Evolutionary conservation across 2,329 filamentous ascomycete species (phyloP).

Genomic region (Xylaria sp.): DNA sequence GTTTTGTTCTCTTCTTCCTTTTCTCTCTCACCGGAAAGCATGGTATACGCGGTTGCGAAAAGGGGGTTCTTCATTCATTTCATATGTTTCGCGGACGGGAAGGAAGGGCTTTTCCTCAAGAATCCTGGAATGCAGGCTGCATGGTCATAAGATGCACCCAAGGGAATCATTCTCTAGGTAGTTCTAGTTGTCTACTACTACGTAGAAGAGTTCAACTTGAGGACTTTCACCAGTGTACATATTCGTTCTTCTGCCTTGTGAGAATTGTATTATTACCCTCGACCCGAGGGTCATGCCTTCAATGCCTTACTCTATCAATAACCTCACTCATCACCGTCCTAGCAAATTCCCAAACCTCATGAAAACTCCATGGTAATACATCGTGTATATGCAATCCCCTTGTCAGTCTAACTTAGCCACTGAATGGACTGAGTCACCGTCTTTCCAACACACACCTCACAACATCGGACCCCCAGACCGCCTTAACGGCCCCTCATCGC

Average conservation of each 20-base stretch:
- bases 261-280: neutral
- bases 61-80: slow-evolving; percentile 10
- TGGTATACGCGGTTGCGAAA: slow-evolving; percentile 12
- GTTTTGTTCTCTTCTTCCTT: neutral
- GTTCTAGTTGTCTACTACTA: neutral
- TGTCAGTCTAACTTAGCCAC: no score
- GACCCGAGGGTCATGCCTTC: neutral
- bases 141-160: neutral
- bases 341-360: neutral
- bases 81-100: neutral
- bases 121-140: neutral
- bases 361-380: neutral
- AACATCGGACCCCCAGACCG: slow-evolving; percentile 33
- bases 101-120: slow-evolving; percentile 2
- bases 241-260: neutral
- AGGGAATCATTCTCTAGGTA: neutral
- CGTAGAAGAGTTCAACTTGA: neutral
- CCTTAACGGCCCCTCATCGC: slow-evolving; percentile 36
- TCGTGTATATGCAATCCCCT: neutral
- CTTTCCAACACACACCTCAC: slow-evolving; percentile 26
- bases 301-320: no score
- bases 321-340: neutral
- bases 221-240: neutral
- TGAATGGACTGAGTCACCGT: neutral
- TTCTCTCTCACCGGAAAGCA: neutral